Conservation (phyloP, 2,329 filamentous ascomycete genomes). For the Trichoderma koningii region DNA sequence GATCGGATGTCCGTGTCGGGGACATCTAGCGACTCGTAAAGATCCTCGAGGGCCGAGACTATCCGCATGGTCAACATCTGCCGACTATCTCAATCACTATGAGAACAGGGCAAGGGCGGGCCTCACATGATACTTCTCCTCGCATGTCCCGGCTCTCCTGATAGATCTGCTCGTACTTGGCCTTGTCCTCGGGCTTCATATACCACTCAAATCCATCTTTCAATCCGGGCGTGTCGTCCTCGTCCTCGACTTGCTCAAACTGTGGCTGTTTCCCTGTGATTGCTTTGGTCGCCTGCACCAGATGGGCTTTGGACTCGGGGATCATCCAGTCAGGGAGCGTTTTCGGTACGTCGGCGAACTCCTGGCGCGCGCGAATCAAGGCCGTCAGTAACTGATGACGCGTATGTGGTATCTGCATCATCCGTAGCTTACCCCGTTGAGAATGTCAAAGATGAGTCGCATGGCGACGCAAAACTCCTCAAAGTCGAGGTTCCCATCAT, state of each 20-base stretch:
- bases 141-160: slow-evolving; percentile 85
- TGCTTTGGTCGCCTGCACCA: slow-evolving; percentile 80
- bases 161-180: slow-evolving; percentile 97
- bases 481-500: slow-evolving; percentile 96
- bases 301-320: slow-evolving; percentile 89
- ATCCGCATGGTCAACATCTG: slow-evolving; percentile 24
- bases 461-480: slow-evolving; percentile 99
- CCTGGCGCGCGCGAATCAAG: slow-evolving; percentile 52
- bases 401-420: neutral
- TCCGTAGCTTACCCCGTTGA: slow-evolving; percentile 72
- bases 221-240: slow-evolving; percentile 78
- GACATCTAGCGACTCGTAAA: slow-evolving; percentile 80
- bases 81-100: neutral
- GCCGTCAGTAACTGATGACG: neutral
- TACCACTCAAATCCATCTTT: slow-evolving; percentile 99
- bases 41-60: slow-evolving; percentile 77
- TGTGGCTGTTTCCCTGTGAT: slow-evolving; percentile 76
- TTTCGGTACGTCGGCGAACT: slow-evolving; percentile 85
- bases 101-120: slow-evolving; percentile 1
- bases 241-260: slow-evolving; percentile 83
- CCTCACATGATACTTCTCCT: slow-evolving; percentile 76
- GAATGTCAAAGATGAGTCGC: slow-evolving; percentile 94
- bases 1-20: slow-evolving; percentile 80
- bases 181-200: slow-evolving; percentile 88
- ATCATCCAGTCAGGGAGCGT: slow-evolving; percentile 93